Conservation (phyloP, 768 basidiomycete genomes). For the Daedaleopsis sinensis region DNA sequence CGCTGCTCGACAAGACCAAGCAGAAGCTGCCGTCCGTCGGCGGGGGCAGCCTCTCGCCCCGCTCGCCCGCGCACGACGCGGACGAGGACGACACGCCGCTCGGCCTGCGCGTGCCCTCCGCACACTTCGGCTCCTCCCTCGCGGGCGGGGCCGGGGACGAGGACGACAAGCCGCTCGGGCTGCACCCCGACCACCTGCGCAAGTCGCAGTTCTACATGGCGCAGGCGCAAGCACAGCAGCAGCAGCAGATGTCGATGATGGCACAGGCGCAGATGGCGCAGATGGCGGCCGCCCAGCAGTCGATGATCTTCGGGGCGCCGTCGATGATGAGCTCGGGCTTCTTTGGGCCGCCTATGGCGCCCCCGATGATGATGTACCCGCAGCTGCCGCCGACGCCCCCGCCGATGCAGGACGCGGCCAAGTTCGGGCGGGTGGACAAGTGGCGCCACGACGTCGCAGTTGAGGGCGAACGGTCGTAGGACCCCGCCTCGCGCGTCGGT, state of each 20-base stretch:
- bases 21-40: conserved; percentile 46
- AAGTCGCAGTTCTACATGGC: conserved; percentile 56
- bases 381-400: conserved; percentile 59
- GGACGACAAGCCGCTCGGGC: conserved; percentile 70
- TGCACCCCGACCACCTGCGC: conserved; percentile 81
- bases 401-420: conserved; percentile 62
- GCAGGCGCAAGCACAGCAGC: conserved; percentile 48
- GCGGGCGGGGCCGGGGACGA: conserved; percentile 49
- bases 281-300: conserved; percentile 52
- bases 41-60: conserved; percentile 33
- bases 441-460: conserved; percentile 82
- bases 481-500: not conserved
- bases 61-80: conserved; percentile 16
- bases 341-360: conserved; percentile 55
- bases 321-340: conserved; percentile 73
- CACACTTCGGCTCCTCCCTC: conserved; percentile 64
- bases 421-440: conserved; percentile 73
- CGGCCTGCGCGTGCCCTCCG: conserved; percentile 60
- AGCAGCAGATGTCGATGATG: conserved; percentile 65
- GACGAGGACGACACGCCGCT: conserved; percentile 78
- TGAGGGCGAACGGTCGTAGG: conserved; percentile 51
- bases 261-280: conserved; percentile 69
- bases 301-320: conserved; percentile 68
- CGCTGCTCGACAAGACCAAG: conserved; percentile 52
- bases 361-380: conserved; percentile 46